A percentile compares a stretch with the other conserved stretches of the same genome.
phyloP scores from a whole-genome alignment of 2,329 filamentous ascomycete genomes.

The Pseudovirgaria hyperparasitica region DNA sequence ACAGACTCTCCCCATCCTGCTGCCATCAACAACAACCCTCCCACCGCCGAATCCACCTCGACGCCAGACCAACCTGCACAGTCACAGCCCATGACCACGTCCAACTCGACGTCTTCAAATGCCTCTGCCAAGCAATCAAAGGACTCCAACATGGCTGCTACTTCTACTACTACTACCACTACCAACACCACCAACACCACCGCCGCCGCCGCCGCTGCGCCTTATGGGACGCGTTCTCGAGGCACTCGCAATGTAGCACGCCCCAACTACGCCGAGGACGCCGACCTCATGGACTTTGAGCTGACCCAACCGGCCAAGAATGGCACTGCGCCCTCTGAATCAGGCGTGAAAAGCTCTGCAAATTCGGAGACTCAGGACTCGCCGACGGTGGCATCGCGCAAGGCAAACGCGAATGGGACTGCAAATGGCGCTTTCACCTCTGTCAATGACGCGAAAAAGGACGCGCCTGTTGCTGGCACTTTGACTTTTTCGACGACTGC shows the following conservation, averaged over 20 bases:
- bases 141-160: no score
- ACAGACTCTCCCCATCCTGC: no score
- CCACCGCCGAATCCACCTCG: slow-evolving; percentile 15
- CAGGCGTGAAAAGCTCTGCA: slow-evolving; percentile 21
- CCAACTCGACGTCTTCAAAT: slow-evolving; percentile 17
- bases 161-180: no score
- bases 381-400: slow-evolving; percentile 21
- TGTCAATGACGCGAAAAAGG: slow-evolving; percentile 21
- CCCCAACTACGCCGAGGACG: slow-evolving; percentile 91
- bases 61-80: slow-evolving; percentile 15
- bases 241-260: slow-evolving; percentile 71
- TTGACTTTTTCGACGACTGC: slow-evolving; percentile 44
- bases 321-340: slow-evolving; percentile 32
- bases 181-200: no score
- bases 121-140: slow-evolving; percentile 20
- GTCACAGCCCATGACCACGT: slow-evolving; percentile 16
- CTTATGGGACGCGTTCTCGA: slow-evolving; percentile 87
- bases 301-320: slow-evolving; percentile 43
- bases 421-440: slow-evolving; percentile 18
- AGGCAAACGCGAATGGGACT: slow-evolving; percentile 25
- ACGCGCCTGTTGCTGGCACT: slow-evolving; percentile 39
- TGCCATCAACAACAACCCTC: no score
- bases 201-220: slow-evolving; percentile 34
- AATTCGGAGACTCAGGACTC: slow-evolving; percentile 19
- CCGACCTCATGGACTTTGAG: slow-evolving; percentile 86